Percentiles rank a stretch among this genome's conserved stretches.
These are phyloP conservation scores for Leishmania major DNA, from an alignment of 208 protist genomes.

Conservation along the genomic window DNA sequence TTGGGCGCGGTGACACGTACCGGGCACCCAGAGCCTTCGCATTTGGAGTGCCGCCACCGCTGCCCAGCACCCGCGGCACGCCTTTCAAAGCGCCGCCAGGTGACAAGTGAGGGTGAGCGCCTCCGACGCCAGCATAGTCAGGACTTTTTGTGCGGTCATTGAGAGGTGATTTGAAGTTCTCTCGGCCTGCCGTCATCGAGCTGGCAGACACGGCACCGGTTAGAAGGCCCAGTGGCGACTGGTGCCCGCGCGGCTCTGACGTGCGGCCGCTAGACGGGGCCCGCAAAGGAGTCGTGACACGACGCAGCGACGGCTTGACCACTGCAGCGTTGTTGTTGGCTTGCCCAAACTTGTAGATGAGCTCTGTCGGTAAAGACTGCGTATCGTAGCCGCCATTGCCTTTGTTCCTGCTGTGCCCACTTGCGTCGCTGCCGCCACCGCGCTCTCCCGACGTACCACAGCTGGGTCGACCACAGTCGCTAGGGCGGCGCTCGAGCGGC, in stretches of 20 bases:
- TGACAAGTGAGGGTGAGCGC: slow-evolving; percentile 1
- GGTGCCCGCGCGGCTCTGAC: slow-evolving; percentile 12
- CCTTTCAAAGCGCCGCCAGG: not conserved
- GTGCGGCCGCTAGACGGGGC: slow-evolving; percentile 17
- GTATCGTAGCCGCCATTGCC: slow-evolving; percentile 47
- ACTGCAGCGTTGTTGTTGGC: slow-evolving; percentile 7
- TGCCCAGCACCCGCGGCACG: slow-evolving; percentile 3
- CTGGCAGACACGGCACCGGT: slow-evolving; percentile 5
- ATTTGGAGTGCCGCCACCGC: slow-evolving; percentile 4
- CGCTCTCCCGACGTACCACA: slow-evolving; percentile 14
- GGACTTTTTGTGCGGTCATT: not conserved
- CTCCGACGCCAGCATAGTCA: not conserved
- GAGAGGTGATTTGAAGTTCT: not conserved
- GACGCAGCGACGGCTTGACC: slow-evolving; percentile 11
- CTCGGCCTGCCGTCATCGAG: slow-evolving; percentile 7
- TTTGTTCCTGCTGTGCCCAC: not conserved
- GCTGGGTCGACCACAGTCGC: slow-evolving; percentile 11
- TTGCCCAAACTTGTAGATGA: slow-evolving; percentile 50
- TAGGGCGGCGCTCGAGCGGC: slow-evolving; percentile 7
- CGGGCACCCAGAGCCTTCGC: not conserved
- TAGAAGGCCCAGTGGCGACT: slow-evolving; percentile 10
- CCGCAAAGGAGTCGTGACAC: slow-evolving; percentile 16
- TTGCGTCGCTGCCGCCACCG: not conserved
- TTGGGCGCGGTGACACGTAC: slow-evolving; percentile 11
- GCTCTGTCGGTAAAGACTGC: slow-evolving; percentile 68